phyloP scores from a whole-genome alignment of 2,329 filamentous ascomycete genomes.

The Claviceps cyperi region DNA sequence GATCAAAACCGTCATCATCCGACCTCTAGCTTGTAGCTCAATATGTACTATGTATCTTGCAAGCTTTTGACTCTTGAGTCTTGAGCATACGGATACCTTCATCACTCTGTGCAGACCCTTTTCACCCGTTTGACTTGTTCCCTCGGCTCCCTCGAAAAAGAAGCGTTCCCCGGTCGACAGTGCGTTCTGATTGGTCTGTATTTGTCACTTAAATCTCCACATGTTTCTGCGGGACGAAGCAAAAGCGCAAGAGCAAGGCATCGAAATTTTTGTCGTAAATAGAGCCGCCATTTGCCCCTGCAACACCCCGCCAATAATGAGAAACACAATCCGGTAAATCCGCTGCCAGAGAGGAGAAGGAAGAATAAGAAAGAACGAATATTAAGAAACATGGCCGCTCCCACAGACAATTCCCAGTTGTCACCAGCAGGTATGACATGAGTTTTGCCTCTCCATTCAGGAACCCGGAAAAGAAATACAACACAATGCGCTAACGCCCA shows the following conservation, averaged over 20 bases:
- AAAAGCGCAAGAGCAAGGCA: not conserved
- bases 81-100: too few relatives aligned
- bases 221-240: not conserved
- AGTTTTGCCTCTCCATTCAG: not conserved
- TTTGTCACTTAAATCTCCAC: not conserved
- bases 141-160: not conserved
- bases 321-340: not conserved
- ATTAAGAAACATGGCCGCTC: constrained; percentile 15
- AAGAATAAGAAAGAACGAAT: not conserved
- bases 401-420: constrained; percentile 16
- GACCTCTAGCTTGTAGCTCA: too few relatives aligned
- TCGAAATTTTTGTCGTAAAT: constrained; percentile 14
- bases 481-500: not conserved
- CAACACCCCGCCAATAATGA: constrained; percentile 14
- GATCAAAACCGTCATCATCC: too few relatives aligned
- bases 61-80: too few relatives aligned
- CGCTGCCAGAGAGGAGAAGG: constrained; percentile 6
- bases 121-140: not conserved
- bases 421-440: constrained; percentile 15
- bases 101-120: too few relatives aligned
- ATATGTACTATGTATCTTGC: too few relatives aligned
- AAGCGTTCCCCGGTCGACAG: not conserved
- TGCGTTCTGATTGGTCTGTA: not conserved
- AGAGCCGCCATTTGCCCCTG: constrained; percentile 12
- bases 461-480: not conserved